Evolutionary conservation across 2,329 filamentous ascomycete species (phyloP), one percentile per base, ranked within the genome.

Genomic region (Aspergillus brasiliensis): DNA sequence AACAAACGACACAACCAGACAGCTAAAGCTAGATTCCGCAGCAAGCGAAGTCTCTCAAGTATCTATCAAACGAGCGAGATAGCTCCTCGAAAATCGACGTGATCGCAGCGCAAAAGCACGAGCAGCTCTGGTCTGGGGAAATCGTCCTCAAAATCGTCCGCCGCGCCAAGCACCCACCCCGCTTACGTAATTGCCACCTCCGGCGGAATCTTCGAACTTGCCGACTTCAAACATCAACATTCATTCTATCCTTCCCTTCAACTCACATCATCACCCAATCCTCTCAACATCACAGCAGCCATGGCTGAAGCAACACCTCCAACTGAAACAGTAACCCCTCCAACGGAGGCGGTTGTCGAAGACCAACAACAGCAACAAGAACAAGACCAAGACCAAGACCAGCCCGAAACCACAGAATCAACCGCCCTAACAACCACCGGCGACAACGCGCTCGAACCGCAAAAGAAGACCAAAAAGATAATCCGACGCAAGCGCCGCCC

Each of bases 401-500:
- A n/a, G n/a, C n/a, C 19, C 28, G 37, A 44, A 15, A 46, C 52
- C 23, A 44, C 55, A 31, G 49, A 54, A 40, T 65, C 69, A 40
- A 66, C 60, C 52, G 62, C 63, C 34, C 58, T 66, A 48, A 62
- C 66, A 11, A 37, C 51, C 23, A 48, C 53, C 13, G 66, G 65
- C 47, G 63, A 62, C 27, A 62, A 66, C 28, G 59, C 68, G 46
- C 64, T 60, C 13, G 62, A 64, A 10, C 68, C 62, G 49, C 73
- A 66, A 75, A 80, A 87, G 69, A 91, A 93, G 79, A 87, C 91
- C 61, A 97, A 96, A 78, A 96, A 94, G 81, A 91, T 98, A 67
- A 90, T 97, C 67, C 88, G 93, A 64, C 92, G 91, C 74, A 97
- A 97, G 82, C 89, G 90, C 71, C 86, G 92, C 40, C 95, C 95